phyloP scores from a whole-genome alignment of 202 grass and related monocot species.

The Carex arenaria region DNA sequence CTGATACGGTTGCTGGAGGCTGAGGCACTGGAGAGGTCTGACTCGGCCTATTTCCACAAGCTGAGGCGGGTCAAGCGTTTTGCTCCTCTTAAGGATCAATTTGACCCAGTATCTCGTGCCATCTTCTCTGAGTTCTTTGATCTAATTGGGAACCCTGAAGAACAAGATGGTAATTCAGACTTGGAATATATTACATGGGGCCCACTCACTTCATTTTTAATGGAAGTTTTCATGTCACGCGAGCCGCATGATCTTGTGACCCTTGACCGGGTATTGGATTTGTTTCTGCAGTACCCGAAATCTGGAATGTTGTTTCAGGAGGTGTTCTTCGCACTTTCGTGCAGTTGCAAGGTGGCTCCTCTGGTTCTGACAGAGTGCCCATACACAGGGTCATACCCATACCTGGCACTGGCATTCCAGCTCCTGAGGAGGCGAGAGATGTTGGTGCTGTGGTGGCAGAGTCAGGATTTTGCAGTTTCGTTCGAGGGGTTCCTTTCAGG shows the following conservation, averaged over 20 bases:
- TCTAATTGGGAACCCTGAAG: constrained; percentile 41
- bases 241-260: constrained; percentile 62
- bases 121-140: constrained; percentile 66
- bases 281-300: constrained; percentile 57
- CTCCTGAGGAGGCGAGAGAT: constrained; percentile 60
- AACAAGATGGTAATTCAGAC: constrained; percentile 9
- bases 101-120: constrained; percentile 55
- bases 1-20: constrained; percentile 60
- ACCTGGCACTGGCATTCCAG: constrained; percentile 59
- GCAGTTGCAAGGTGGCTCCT: constrained; percentile 68
- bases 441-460: constrained; percentile 67
- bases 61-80: constrained; percentile 73
- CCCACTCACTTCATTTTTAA: constrained; percentile 41
- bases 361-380: constrained; percentile 75
- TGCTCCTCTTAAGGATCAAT: constrained; percentile 62
- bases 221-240: constrained; percentile 51
- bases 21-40: constrained; percentile 63
- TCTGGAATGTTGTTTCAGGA: constrained; percentile 51
- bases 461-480: constrained; percentile 57
- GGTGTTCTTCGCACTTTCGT: constrained; percentile 67
- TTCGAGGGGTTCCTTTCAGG: constrained; percentile 75
- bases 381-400: constrained; percentile 66
- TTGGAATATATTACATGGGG: constrained; percentile 71
- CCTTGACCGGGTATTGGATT: constrained; percentile 62
- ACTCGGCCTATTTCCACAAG: constrained; percentile 78